phyloP scores from a whole-genome alignment of 2,329 filamentous ascomycete species.

The Ascochyta fabae region DNA sequence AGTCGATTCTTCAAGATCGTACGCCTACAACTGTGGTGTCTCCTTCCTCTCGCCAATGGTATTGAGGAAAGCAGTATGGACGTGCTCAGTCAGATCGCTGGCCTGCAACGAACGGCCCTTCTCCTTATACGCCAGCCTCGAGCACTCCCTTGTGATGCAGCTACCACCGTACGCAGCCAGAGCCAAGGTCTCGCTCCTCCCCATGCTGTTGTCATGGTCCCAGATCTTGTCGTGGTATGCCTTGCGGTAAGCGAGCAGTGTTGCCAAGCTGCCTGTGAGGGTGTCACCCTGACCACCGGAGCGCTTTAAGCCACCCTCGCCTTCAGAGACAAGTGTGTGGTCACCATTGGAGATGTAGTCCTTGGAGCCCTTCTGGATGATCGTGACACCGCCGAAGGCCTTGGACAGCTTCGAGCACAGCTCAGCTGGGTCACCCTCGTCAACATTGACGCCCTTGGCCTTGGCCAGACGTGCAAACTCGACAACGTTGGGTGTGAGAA shows the following conservation, averaged over 20 bases:
- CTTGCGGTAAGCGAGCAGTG: slow-evolving; percentile 84
- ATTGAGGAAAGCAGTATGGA: slow-evolving; percentile 79
- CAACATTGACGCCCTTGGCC: slow-evolving; percentile 70
- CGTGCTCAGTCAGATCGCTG: slow-evolving; percentile 88
- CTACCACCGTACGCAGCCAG: slow-evolving; percentile 87
- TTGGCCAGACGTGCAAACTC: slow-evolving; percentile 87
- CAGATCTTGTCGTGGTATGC: slow-evolving; percentile 86
- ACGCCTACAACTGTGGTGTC: slow-evolving; percentile 32
- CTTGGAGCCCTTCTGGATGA: slow-evolving; percentile 84
- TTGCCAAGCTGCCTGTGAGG: slow-evolving; percentile 86
- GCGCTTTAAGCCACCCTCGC: slow-evolving; percentile 83
- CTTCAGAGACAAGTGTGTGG: slow-evolving; percentile 76
- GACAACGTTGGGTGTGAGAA: slow-evolving; percentile 93
- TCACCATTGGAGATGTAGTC: slow-evolving; percentile 86
- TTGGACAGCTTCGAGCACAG: slow-evolving; percentile 74
- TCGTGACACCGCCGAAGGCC: slow-evolving; percentile 83
- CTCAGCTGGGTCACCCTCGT: slow-evolving; percentile 58
- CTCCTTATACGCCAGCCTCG: slow-evolving; percentile 82
- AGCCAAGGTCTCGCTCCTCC: slow-evolving; percentile 66
- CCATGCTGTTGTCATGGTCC: slow-evolving; percentile 66
- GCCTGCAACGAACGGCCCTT: slow-evolving; percentile 89
- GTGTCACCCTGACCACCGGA: slow-evolving; percentile 96
- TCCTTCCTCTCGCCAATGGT: slow-evolving; percentile 72
- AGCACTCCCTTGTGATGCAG: slow-evolving; percentile 88
- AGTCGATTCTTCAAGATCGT: not conserved